Evolutionary conservation across 495 filamentous ascomycete species (phyloP).

Genomic region (Talaromyces trachyspermus): DNA sequence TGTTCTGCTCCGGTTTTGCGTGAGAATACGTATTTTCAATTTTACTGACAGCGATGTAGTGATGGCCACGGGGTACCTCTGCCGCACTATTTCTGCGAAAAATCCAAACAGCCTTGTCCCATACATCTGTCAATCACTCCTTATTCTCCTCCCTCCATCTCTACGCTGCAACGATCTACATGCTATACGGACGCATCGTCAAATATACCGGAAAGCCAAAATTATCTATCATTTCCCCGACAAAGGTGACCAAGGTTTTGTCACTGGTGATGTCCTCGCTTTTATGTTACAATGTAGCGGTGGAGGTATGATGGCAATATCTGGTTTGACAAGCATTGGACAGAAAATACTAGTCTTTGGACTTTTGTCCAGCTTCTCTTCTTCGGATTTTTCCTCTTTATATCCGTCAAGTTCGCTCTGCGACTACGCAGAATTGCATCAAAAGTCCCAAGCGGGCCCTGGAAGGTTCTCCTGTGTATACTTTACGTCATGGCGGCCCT

Average conservation of each 20-base stretch:
- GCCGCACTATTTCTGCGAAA: constrained; percentile 9
- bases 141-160: constrained; percentile 21
- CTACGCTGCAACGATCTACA: constrained; percentile 23
- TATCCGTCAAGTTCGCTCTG: constrained; percentile 13
- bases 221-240: constrained; percentile 17
- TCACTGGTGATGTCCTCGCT: constrained; percentile 19
- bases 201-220: constrained; percentile 13
- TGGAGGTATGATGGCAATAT: constrained; percentile 11
- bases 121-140: constrained; percentile 23
- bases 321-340: constrained; percentile 8
- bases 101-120: constrained; percentile 8
- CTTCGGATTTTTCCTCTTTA: constrained; percentile 19
- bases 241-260: constrained; percentile 25
- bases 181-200: constrained; percentile 28
- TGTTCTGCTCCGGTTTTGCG: background rate
- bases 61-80: constrained; percentile 14
- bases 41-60: constrained; percentile 6
- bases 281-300: constrained; percentile 17
- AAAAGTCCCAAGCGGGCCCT: background rate
- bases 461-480: constrained; percentile 5
- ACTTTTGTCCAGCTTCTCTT: constrained; percentile 20
- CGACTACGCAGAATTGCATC: constrained; percentile 7
- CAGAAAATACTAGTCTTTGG: constrained; percentile 22
- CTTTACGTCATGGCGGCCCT: constrained; percentile 11
- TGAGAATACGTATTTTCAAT: background rate